phyloP scores from a whole-genome alignment of 1,284 basidiomycete species.

The Entoloma clypeatum region DNA sequence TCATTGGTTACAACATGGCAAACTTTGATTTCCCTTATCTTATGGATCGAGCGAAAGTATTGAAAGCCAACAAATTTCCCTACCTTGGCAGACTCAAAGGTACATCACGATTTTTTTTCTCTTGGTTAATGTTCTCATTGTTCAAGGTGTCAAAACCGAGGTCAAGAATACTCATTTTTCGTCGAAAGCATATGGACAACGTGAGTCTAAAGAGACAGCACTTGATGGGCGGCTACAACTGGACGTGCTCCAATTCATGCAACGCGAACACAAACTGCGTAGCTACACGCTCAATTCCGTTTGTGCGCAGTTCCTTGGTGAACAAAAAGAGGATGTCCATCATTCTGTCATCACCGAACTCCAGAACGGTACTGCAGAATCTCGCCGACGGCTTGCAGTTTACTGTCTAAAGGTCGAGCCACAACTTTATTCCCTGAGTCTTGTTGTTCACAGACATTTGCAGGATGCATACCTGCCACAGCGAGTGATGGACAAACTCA shows the following conservation, averaged over 20 bases:
- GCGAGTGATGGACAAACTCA: conserved; percentile 89
- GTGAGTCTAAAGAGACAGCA: conserved; percentile 89
- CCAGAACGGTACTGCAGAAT: conserved; percentile 92
- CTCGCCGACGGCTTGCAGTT: conserved; percentile 84
- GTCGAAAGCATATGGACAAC: conserved; percentile 92
- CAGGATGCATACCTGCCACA: conserved; percentile 97
- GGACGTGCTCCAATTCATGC: conserved; percentile 94
- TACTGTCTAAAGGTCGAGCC: conserved; percentile 86
- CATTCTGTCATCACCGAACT: conserved; percentile 95
- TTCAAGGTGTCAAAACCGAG: conserved; percentile 67
- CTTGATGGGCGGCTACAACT: conserved; percentile 90
- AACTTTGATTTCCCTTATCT: conserved; percentile 95
- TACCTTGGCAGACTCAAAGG: conserved; percentile 80
- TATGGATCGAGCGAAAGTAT: conserved; percentile 80
- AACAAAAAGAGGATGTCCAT: conserved; percentile 97
- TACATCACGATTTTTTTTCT: conserved; percentile 31
- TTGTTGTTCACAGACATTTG: conserved; percentile 1
- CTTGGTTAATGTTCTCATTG: conserved; percentile 6
- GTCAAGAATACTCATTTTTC: conserved; percentile 93
- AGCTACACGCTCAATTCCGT: conserved; percentile 96
- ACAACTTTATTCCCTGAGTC: conserved; percentile 6
- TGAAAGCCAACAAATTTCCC: conserved; percentile 73
- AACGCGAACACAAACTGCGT: conserved; percentile 91
- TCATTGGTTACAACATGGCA: conserved; percentile 92
- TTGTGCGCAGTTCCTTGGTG: conserved; percentile 92